Percentiles rank a stretch among this genome's conserved stretches.
Evolutionary conservation across 192 early-diverging fungal genomes (phyloP).

Genomic region (Backusella psychrophila): DNA sequence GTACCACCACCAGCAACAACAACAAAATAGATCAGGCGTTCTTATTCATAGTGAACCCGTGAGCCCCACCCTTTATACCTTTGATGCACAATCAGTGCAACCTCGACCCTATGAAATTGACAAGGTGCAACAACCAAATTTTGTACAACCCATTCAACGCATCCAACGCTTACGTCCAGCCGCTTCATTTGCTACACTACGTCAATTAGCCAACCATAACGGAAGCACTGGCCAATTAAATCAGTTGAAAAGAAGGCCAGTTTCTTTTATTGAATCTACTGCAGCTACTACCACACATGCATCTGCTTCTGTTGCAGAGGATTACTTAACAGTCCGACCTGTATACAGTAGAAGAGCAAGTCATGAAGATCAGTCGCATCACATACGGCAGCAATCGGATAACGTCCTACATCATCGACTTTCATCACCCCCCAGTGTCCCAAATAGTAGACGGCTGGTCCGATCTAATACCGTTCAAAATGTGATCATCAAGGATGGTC

Average conservation of each 20-base stretch:
- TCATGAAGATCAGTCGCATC: conserved; percentile 8
- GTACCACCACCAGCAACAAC: background rate
- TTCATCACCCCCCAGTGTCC: background rate
- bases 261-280: conserved; percentile 8
- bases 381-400: conserved; percentile 2
- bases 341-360: conserved; percentile 12
- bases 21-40: background rate
- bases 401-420: background rate
- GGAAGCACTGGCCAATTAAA: background rate
- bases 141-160: conserved; percentile 5
- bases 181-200: conserved; percentile 18
- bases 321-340: conserved; percentile 6
- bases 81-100: conserved; percentile 10
- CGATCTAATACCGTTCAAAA: conserved; percentile 15
- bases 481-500: conserved; percentile 11
- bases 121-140: background rate
- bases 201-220: conserved; percentile 12
- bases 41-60: background rate
- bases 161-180: conserved; percentile 9
- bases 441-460: background rate
- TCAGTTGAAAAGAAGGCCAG: background rate
- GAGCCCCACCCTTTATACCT: background rate
- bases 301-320: background rate
- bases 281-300: background rate
- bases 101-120: background rate